A percentile compares a stretch with the other conserved stretches of the same genome.
phyloP scores from a whole-genome alignment of 2,329 filamentous ascomycete genomes.

The Neonectria magnoliae region DNA sequence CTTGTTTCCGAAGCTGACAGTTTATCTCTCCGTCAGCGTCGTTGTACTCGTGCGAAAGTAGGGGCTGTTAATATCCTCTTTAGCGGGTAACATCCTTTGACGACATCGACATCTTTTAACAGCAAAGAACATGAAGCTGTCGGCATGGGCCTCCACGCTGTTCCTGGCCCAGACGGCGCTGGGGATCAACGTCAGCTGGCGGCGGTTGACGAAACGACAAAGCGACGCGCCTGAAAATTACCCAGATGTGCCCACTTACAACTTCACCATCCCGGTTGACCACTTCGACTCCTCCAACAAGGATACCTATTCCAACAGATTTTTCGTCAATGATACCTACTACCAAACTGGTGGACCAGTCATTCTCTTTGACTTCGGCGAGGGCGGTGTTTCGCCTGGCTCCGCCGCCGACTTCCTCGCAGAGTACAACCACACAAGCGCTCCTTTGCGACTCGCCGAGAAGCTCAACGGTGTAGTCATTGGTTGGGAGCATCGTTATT shows the following conservation, averaged over 20 bases:
- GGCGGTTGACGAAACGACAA: conserved; percentile 2
- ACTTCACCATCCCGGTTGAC: conserved; percentile 31
- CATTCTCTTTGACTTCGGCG: conserved; percentile 40
- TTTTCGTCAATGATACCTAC: conserved; percentile 39
- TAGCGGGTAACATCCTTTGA: neutral
- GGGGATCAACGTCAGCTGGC: conserved; percentile 14
- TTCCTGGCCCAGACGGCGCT: conserved; percentile 11
- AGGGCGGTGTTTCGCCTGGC: conserved; percentile 21
- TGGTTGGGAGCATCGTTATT: conserved; percentile 41
- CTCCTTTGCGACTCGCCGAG: conserved; percentile 33
- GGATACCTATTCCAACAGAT: conserved; percentile 34
- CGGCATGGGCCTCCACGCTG: conserved; percentile 5
- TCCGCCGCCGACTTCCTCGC: conserved; percentile 22
- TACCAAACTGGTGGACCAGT: conserved; percentile 38
- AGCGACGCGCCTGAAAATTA: neutral
- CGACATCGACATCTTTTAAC: neutral
- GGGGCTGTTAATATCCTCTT: neutral
- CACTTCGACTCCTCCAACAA: conserved; percentile 35
- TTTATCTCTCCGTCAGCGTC: neutral
- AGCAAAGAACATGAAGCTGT: conserved; percentile 9
- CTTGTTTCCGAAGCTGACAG: neutral
- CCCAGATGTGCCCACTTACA: conserved; percentile 23
- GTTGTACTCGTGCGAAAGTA: neutral
- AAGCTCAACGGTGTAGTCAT: conserved; percentile 35
- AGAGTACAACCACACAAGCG: conserved; percentile 18